Evolutionary conservation across 2,329 filamentous ascomycete species (phyloP).

Genomic region (Periconia sp.): DNA sequence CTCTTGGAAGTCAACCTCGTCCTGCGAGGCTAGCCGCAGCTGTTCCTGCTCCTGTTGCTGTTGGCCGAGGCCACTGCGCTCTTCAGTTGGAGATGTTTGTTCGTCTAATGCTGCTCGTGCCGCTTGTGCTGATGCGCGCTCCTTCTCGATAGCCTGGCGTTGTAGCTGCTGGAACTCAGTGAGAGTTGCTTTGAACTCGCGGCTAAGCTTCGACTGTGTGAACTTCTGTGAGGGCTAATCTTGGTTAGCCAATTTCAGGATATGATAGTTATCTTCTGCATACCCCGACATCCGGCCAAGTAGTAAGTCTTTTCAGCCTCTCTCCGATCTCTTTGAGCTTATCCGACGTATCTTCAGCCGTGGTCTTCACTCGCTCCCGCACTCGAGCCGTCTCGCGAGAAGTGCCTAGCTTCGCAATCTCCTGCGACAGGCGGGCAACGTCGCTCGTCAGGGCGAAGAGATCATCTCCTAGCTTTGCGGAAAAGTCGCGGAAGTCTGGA

Average conservation of each 20-base stretch:
- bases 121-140: slow-evolving; percentile 83
- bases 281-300: slow-evolving; percentile 74
- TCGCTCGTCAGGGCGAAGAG: slow-evolving; percentile 89
- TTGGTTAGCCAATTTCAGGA: slow-evolving; percentile 26
- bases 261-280: no score
- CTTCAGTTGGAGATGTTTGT: slow-evolving; percentile 47
- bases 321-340: slow-evolving; percentile 93
- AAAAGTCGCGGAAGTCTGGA: slow-evolving; percentile 85
- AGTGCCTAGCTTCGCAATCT: slow-evolving; percentile 85
- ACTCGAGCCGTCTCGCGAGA: slow-evolving; percentile 90
- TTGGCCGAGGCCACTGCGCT: slow-evolving; percentile 62
- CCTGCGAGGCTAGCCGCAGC: slow-evolving; percentile 82
- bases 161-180: slow-evolving; percentile 94
- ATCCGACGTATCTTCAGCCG: slow-evolving; percentile 83
- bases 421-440: slow-evolving; percentile 81
- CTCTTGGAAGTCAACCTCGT: slow-evolving; percentile 98
- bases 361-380: slow-evolving; percentile 85
- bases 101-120: slow-evolving; percentile 80
- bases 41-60: slow-evolving; percentile 72
- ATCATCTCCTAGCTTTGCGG: slow-evolving; percentile 82
- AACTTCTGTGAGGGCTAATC: slow-evolving; percentile 89
- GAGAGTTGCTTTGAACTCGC: slow-evolving; percentile 88
- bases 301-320: slow-evolving; percentile 88
- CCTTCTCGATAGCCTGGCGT: slow-evolving; percentile 86
- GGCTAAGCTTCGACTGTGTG: slow-evolving; percentile 91